Evolutionary conservation across 352 stramenopile species (phyloP), one percentile per base, ranked within the genome.

Genomic region (Albugo candida): DNA sequence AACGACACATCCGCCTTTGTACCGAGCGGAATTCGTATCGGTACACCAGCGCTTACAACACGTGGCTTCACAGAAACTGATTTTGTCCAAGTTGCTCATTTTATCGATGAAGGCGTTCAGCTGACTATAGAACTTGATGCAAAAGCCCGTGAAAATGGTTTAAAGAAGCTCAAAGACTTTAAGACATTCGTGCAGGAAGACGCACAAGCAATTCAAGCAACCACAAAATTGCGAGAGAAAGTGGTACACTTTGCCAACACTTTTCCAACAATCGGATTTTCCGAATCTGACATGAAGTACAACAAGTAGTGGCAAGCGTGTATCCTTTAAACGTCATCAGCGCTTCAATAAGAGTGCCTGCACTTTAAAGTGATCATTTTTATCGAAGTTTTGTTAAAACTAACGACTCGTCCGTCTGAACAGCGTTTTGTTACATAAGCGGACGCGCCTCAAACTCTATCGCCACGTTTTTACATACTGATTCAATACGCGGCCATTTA

Each of bases 191-290:
- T 96, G 39, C 56, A 54, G 11, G 51, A 61, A 40, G 67, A 81
- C 35, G 59, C 52, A 4, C 47, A 76, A 40, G 64, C 70, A 39
- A 44, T 59, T 44, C 49, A 61, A 19, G 74, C 94, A 50, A 61
- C 96, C 20, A 65, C 66, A 14, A 56, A 67, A 39, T 63, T 96
- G n/a, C 78, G 84, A 60, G 60, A 63, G 34, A 79, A 95, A 39
- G 93, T 99, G 18, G 87, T 69, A 36, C 66, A 72, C 19, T 99
- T 98, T 63, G 82, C 95, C 50, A 86, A 83, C 40, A 66, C 82
- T 47, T 99, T 98, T 71, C 93, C 94, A 8, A 97, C 88, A 12
- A 83, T 99, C 50, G 93, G 94, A 41, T 98, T 97, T 56, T 78
- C 92, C 50, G 84, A 96, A 51, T 65, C 78, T n/a, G 83, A 95